These are phyloP conservation scores for Moniliella sp. DNA, from an alignment of 1,284 basidiomycete species.

Conservation along the genomic window DNA sequence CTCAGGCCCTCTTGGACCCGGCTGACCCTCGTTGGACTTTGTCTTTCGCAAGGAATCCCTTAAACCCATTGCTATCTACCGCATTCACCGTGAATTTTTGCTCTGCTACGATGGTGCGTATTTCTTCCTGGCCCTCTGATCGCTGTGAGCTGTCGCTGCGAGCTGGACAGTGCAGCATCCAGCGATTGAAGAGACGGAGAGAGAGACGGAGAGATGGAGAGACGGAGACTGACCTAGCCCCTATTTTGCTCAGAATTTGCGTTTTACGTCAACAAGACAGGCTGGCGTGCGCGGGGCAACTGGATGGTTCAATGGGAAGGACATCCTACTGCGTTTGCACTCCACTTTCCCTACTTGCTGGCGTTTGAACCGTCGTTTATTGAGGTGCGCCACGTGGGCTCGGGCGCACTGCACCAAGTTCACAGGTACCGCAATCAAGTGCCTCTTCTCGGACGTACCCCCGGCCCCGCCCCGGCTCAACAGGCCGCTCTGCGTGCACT, in stretches of 20 bases:
- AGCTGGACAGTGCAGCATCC: background rate
- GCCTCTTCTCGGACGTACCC: background rate
- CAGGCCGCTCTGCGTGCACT: no score
- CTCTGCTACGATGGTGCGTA: background rate
- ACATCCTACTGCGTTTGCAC: background rate
- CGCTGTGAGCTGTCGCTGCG: background rate
- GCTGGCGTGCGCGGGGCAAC: background rate
- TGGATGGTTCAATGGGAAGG: slow-evolving; percentile 1
- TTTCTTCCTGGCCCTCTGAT: background rate
- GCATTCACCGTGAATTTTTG: background rate
- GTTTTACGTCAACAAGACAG: slow-evolving; percentile 1
- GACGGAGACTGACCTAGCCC: background rate
- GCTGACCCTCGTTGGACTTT: background rate
- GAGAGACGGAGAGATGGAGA: no score
- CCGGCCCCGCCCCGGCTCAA: no score
- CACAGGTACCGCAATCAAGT: background rate
- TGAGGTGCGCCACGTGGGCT: background rate
- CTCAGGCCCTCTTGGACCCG: background rate
- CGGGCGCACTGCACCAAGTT: background rate
- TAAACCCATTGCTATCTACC: background rate
- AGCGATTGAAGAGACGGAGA: background rate
- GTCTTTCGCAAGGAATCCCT: background rate
- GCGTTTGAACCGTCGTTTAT: background rate
- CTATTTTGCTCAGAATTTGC: background rate
- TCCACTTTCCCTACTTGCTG: slow-evolving; percentile 1